Evolutionary conservation across 1,284 basidiomycete species (phyloP).

Genomic region (Malassezia brasiliensis): DNA sequence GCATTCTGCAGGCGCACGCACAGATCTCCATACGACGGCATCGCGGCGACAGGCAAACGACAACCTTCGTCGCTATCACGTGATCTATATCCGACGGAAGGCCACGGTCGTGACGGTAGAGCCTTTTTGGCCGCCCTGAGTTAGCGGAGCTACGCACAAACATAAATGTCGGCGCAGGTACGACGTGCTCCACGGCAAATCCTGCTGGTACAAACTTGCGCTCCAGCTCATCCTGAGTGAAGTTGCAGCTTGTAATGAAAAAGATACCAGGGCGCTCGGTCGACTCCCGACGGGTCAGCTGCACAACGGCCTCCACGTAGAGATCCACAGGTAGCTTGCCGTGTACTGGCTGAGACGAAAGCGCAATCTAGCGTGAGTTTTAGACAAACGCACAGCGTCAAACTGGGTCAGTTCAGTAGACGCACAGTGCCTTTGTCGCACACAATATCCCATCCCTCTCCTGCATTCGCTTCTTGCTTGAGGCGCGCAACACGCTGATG

Average conservation of each 20-base stretch:
- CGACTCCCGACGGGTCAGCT: conserved; percentile 42
- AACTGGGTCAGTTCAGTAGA: conserved; percentile 53
- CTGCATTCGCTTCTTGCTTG: conserved; percentile 8
- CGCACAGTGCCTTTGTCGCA: conserved; percentile 47
- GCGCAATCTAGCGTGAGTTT: conserved; percentile 54
- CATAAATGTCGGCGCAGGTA: conserved; percentile 34
- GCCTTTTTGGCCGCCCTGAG: conserved; percentile 27
- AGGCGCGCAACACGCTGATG: conserved; percentile 12
- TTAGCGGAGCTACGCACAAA: conserved; percentile 23
- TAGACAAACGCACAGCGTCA: conserved; percentile 55
- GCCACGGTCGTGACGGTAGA: conserved; percentile 31
- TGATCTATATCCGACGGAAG: conserved; percentile 20
- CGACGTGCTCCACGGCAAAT: conserved; percentile 28
- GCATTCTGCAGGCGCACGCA: conserved; percentile 78
- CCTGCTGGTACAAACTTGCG: conserved; percentile 52
- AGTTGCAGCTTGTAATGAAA: conserved; percentile 76
- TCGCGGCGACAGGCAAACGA: conserved; percentile 10
- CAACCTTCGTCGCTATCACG: conserved; percentile 8
- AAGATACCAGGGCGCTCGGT: conserved; percentile 55
- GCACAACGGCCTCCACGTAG: conserved; percentile 59
- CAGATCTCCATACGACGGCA: conserved; percentile 59
- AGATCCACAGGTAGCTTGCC: conserved; percentile 56
- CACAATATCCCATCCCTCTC: conserved; percentile 44
- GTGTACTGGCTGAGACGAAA: conserved; percentile 58
- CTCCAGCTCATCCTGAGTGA: conserved; percentile 70